Evolutionary conservation across 345 rosid species (phyloP).

Genomic region (Salix arbutifolia): DNA sequence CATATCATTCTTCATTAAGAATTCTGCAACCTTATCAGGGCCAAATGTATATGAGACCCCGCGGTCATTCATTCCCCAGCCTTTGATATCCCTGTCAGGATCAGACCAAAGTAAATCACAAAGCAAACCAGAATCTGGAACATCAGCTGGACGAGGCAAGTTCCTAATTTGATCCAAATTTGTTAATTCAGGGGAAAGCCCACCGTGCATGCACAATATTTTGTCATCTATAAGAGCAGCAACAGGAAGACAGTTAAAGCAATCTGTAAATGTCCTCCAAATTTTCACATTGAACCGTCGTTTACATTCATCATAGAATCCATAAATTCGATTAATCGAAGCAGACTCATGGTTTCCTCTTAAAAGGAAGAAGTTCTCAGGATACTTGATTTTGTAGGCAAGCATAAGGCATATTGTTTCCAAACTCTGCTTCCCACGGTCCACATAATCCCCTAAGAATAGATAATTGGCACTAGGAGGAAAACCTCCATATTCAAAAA

Average conservation of each 20-base stretch:
- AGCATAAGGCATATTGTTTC: conserved; percentile 90
- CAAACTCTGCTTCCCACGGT: conserved; percentile 94
- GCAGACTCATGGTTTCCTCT: conserved; percentile 93
- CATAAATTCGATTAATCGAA: conserved; percentile 80
- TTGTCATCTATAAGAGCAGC: conserved; percentile 84
- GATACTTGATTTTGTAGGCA: conserved; percentile 84
- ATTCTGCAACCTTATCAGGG: conserved; percentile 66
- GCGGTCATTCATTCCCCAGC: conserved; percentile 92
- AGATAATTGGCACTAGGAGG: conserved; percentile 84
- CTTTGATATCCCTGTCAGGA: conserved; percentile 71
- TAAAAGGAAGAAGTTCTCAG: conserved; percentile 79
- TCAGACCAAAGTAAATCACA: conserved; percentile 95
- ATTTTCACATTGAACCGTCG: conserved; percentile 75
- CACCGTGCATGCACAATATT: conserved; percentile 95
- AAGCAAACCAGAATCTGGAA: conserved; percentile 84
- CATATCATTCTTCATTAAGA: conserved; percentile 68
- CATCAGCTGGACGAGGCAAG: conserved; percentile 71
- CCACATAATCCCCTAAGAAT: conserved; percentile 90
- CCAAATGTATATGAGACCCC: conserved; percentile 92
- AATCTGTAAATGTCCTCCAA: conserved; percentile 79
- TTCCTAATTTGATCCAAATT: conserved; percentile 70
- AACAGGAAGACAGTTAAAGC: conserved; percentile 90
- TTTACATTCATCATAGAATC: conserved; percentile 93
- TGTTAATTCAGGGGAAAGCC: conserved; percentile 78
- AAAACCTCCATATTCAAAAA: conserved; percentile 85